Base-by-base conservation (phyloP, 805 yeast genomes). In the Saturnispora bothae region DNA sequence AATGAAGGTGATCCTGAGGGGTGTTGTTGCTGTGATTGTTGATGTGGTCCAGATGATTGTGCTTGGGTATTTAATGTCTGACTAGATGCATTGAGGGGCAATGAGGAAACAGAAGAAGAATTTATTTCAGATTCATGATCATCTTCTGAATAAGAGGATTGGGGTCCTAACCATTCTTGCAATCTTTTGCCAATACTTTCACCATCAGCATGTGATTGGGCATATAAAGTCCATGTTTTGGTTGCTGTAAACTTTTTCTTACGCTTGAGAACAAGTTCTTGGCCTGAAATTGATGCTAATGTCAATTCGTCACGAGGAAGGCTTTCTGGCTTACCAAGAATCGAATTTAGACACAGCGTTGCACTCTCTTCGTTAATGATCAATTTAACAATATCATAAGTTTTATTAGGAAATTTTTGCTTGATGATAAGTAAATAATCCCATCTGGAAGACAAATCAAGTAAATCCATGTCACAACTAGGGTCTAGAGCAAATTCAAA, bases 151-250 rank as follows among this genome's bases (percentile, higher is more conserved):
- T 48, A 48, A 28, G 45, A 49, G 7, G 12, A 8, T 18, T 8
- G 12, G 6, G 22, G 18, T 16, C 28, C 40, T 5, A 40, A 18
- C 48, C 45, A 44, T 7, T 21, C 17, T 15, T 21, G 36, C 3
- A 44, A 17, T 23, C 33, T 45, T 41, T 36, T 31, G 34, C 59
- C 61, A 51, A 44, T 23, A 5, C 51, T 51, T 18, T 49, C 51
- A 6, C 58, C 60, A 51, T 85, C 95, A 20, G 65, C 69, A 32
- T 80, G 80, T 7, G 80, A 75, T 53, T 86, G 94, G 2, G 92
- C 80, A 56, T 94, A 83, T 38, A 85, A 69, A 36, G 73, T 68
- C 40, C 51, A 50, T 18, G 40, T 47, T 35, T 50, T 56, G 36
- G 43, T 49, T 5, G 63, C 51, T 16, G 61, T 48, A 20, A 56